Conservation (phyloP, 495 filamentous ascomycete genomes). For the Paragyromitra xinjiangensis region DNA sequence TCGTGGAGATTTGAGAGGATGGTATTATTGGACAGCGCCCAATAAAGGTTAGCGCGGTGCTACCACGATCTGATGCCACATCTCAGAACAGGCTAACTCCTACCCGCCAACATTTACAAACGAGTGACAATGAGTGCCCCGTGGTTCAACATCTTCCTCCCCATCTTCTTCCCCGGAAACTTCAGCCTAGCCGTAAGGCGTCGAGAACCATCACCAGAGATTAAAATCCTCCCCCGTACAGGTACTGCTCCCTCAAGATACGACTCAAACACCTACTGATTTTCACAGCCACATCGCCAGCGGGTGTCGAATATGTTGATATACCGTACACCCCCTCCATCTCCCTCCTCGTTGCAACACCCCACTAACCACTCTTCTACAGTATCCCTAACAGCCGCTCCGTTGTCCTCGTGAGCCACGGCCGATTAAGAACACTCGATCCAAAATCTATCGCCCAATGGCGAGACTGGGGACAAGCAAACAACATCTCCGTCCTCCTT, state of each 20-base stretch:
- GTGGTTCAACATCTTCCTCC: conserved; percentile 12
- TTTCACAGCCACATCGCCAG: neutral
- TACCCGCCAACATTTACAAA: too few species aligned
- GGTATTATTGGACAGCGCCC: too few species aligned
- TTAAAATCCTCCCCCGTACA: neutral
- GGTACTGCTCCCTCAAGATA: neutral
- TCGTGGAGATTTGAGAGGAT: too few species aligned
- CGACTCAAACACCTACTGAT: neutral
- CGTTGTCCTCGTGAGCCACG: conserved; percentile 29
- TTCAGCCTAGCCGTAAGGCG: neutral
- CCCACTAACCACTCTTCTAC: neutral
- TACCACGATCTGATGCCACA: too few species aligned
- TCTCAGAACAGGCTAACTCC: too few species aligned
- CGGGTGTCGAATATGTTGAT: conserved; percentile 38
- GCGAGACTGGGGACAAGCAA: conserved; percentile 24
- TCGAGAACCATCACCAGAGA: neutral
- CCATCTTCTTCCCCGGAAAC: conserved; percentile 37
- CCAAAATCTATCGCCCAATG: conserved; percentile 27
- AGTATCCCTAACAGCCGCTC: conserved; percentile 13
- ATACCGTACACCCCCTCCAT: conserved; percentile 9
- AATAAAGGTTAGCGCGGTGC: too few species aligned
- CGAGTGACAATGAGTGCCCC: neutral
- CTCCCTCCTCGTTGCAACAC: neutral
- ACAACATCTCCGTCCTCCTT: conserved; percentile 30
- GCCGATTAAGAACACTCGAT: conserved; percentile 30